Conservation (phyloP, 345 rosid species). For the Citrus unshiu region DNA sequence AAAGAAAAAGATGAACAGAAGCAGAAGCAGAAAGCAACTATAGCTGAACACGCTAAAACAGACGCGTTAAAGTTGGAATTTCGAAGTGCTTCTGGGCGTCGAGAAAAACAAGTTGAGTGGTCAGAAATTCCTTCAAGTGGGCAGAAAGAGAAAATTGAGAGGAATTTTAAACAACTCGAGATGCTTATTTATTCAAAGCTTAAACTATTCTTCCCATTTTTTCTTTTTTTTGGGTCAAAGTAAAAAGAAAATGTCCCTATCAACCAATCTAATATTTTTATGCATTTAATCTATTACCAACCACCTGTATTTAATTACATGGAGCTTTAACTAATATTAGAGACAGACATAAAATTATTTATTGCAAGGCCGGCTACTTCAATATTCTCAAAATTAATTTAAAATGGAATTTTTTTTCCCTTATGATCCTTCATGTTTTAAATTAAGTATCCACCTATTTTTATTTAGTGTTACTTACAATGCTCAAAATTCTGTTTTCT, state of each 20-base stretch:
- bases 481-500: too few relatives aligned
- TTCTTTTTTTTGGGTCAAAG: conserved; percentile 28
- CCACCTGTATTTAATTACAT: background rate
- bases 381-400: background rate
- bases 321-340: background rate
- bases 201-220: background rate
- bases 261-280: background rate
- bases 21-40: conserved; percentile 4
- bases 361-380: background rate
- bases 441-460: too few relatives aligned
- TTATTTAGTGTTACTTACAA: too few relatives aligned
- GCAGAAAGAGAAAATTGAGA: background rate
- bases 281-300: background rate
- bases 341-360: background rate
- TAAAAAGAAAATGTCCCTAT: conserved; percentile 23
- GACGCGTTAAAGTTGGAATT: conserved; percentile 12
- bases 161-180: background rate
- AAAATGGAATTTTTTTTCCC: background rate
- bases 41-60: background rate
- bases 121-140: background rate
- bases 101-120: background rate
- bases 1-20: conserved; percentile 10
- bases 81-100: background rate
- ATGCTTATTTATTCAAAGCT: conserved; percentile 15
- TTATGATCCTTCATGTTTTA: too few relatives aligned